These are phyloP conservation scores for Exophiala viscosa DNA, from an alignment of 2,329 filamentous ascomycete species.

Conservation along the genomic window DNA sequence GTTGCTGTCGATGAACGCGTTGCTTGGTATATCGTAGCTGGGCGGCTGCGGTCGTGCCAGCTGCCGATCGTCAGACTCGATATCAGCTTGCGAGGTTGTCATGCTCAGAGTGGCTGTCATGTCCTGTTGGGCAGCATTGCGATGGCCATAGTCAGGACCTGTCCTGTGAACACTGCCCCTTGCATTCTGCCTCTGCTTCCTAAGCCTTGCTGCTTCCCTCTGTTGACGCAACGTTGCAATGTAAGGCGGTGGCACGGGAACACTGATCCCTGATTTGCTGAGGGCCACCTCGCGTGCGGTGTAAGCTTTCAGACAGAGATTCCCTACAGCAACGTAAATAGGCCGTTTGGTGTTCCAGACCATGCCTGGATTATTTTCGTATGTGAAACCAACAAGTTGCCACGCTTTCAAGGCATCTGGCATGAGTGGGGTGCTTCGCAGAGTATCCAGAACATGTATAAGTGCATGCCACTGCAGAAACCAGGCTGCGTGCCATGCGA, in stretches of 20 bases:
- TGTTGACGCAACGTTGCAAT: not conserved
- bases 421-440: slow-evolving; percentile 33
- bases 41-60: no score
- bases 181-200: no score
- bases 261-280: slow-evolving; percentile 5
- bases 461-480: slow-evolving; percentile 36
- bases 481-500: slow-evolving; percentile 34
- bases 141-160: no score
- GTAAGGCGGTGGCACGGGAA: not conserved
- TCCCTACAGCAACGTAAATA: slow-evolving; percentile 33
- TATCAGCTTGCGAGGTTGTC: no score
- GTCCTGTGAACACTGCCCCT: no score
- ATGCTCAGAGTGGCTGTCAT: no score
- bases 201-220: not conserved
- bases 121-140: no score
- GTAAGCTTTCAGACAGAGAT: slow-evolving; percentile 35
- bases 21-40: no score
- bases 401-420: slow-evolving; percentile 35
- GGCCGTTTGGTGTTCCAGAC: slow-evolving; percentile 29
- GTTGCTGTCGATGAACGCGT: no score
- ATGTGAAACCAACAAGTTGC: slow-evolving; percentile 34
- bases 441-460: slow-evolving; percentile 36
- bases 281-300: slow-evolving; percentile 24
- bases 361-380: slow-evolving; percentile 33
- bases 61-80: no score